Evolutionary conservation across 1,284 basidiomycete species (phyloP).

Genomic region (Boletus albobrunnescens): DNA sequence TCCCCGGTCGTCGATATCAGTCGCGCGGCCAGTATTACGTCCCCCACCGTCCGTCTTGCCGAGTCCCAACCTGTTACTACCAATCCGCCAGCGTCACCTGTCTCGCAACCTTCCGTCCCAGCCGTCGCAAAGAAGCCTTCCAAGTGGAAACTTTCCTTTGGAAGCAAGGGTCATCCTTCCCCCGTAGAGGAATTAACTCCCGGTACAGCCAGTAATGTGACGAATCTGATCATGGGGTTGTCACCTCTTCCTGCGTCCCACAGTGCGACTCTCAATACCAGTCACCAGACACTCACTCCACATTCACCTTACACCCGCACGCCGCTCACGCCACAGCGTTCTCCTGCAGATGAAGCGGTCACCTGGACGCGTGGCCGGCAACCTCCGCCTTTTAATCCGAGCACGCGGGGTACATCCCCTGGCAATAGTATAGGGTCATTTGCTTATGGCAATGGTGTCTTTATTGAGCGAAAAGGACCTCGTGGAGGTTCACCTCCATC

Average conservation of each 20-base stretch:
- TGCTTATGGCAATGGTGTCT: conserved; percentile 9
- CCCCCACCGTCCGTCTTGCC: conserved; percentile 9
- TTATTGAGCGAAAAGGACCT: conserved; percentile 21
- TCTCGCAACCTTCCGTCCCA: conserved; percentile 2
- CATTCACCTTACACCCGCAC: conserved; percentile 28
- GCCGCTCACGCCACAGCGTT: conserved; percentile 35
- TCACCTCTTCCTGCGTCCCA: conserved; percentile 21
- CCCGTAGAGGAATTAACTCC: conserved; percentile 43
- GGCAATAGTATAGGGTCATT: conserved; percentile 10
- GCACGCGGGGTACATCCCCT: conserved; percentile 18
- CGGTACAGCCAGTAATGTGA: conserved; percentile 63
- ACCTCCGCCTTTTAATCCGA: conserved; percentile 20
- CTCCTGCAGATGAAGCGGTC: conserved; percentile 34
- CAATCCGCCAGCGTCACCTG: conserved; percentile 10
- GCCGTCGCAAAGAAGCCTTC: conserved; percentile 61
- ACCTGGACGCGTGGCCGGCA: conserved; percentile 34
- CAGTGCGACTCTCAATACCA: conserved; percentile 5
- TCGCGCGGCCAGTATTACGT: conserved; percentile 24
- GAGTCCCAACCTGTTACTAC: conserved; percentile 7
- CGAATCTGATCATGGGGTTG: conserved; percentile 61
- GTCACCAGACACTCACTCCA: conserved; percentile 22
- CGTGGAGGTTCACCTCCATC: conserved; percentile 33
- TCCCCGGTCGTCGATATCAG: conserved; percentile 24
- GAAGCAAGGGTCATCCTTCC: conserved; percentile 47
- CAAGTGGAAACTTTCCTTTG: conserved; percentile 76